A percentile compares a stretch with the other conserved stretches of the same genome.
Conservation (phyloP, 2,329 filamentous ascomycete species). For the Botryotinia narcissicola region DNA sequence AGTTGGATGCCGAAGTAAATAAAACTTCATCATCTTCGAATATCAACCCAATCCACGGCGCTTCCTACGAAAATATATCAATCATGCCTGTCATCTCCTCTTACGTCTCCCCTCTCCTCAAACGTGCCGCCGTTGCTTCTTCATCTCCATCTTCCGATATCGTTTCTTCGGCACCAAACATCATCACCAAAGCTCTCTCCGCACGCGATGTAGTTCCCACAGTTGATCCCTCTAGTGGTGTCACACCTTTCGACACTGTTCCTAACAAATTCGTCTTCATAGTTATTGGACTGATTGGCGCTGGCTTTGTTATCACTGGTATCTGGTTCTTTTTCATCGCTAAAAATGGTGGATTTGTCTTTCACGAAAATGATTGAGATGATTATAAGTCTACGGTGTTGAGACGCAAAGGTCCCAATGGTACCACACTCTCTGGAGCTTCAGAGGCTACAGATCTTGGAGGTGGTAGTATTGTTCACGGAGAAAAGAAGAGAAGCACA, state of each 20-base stretch:
- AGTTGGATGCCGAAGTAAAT: constrained; percentile 18
- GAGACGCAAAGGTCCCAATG: constrained; percentile 83
- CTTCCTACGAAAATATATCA: not conserved
- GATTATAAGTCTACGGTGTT: constrained; percentile 97
- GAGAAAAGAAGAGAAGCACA: constrained; percentile 54
- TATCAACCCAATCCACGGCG: not conserved
- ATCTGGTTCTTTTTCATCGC: constrained; percentile 99
- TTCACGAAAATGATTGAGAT: constrained; percentile 86
- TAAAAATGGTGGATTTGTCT: constrained; percentile 91
- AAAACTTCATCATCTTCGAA: constrained; percentile 8
- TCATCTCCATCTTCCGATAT: constrained; percentile 12
- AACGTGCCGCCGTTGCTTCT: constrained; percentile 22
- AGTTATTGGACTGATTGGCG: constrained; percentile 81
- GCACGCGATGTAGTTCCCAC: constrained; percentile 22
- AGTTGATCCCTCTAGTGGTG: constrained; percentile 46
- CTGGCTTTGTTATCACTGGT: constrained; percentile 66
- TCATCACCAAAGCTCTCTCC: constrained; percentile 16
- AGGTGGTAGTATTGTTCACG: constrained; percentile 78
- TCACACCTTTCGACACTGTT: constrained; percentile 51
- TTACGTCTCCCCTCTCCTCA: constrained; percentile 30
- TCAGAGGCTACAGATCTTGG: constrained; percentile 81
- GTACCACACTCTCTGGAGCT: constrained; percentile 77
- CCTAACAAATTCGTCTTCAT: constrained; percentile 71
- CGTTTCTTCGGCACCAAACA: not conserved
- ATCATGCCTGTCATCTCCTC: constrained; percentile 35